phyloP scores from a whole-genome alignment of 176 grass and related monocot genomes.

The Pontederia crassipes region DNA sequence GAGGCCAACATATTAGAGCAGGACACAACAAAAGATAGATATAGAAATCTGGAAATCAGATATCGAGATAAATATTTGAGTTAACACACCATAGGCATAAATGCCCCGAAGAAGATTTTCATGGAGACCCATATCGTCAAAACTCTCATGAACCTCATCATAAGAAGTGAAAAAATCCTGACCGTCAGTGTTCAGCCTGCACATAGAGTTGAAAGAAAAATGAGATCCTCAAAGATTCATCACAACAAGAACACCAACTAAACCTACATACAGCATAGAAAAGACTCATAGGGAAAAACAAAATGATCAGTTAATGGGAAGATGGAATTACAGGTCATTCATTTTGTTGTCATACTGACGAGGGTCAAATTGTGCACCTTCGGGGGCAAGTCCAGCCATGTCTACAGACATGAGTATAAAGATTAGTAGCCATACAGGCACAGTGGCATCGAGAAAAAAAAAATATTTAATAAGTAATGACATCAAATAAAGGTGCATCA shows the following conservation, averaged over 20 bases:
- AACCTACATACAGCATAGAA: too few relatives aligned
- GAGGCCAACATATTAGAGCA: background rate
- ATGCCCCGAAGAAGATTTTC: slow-evolving; percentile 80
- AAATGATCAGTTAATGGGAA: background rate
- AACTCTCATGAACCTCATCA: slow-evolving; percentile 64
- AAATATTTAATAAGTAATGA: too few relatives aligned
- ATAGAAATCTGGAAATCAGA: background rate
- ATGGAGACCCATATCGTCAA: slow-evolving; percentile 59
- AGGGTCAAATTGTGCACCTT: slow-evolving; percentile 19
- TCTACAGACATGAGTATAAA: background rate
- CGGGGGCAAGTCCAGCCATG: slow-evolving; percentile 3
- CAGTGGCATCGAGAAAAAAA: too few relatives aligned
- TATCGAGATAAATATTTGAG: background rate
- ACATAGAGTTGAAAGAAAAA: background rate
- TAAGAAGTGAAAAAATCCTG: slow-evolving; percentile 66
- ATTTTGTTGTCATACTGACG: slow-evolving; percentile 15
- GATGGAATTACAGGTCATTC: slow-evolving; percentile 8
- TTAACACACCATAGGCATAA: slow-evolving; percentile 58
- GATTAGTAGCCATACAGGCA: too few relatives aligned
- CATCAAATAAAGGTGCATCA: too few relatives aligned
- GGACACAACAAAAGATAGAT: background rate
- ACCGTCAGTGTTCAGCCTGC: slow-evolving; percentile 29
- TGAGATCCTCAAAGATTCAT: too few relatives aligned
- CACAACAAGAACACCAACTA: background rate
- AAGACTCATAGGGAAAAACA: background rate